Base-by-base conservation (phyloP, 371 early-diverging fungal species). In the Lichtheimia corymbifera region DNA sequence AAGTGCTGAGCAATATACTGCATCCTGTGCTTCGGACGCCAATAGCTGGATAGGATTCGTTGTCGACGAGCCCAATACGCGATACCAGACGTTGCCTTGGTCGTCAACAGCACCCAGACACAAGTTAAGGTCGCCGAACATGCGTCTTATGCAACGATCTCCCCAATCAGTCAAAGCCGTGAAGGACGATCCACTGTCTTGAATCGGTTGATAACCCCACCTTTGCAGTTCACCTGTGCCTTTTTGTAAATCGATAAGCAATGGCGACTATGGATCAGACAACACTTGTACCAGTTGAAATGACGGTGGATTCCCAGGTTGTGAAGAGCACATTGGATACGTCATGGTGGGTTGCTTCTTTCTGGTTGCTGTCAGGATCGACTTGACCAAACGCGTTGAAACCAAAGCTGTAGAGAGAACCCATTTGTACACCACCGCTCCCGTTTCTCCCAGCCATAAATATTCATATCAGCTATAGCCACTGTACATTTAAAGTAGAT, bases 251-350 rank as follows among this genome's bases (percentile, higher is more conserved):
- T 12, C 51, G 27, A 3, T 28, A 9, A 15, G 35, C 35, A 35
- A 35, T 9, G 9, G 9, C 11, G 9, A 11, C 11, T 35, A 35
- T 35, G 35, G 2, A 35, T 35, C 6, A 35, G 6, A 35, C 9
- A 28, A 6, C 53, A 18, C 15, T 9, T 47, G 27, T 68, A 74
- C 78, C 64, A 52, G 57, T 58, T 13, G 61, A 18, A 2, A 65
- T 22, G 54, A 74, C 55, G 0, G 73, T 73, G 0, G 73, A 50
- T 63, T 78, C 79, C 79, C 79, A 78, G 18, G 67, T 64, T 17
- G 71, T 43, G 44, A 45, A 24, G 15, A 41, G 59, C 45, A n/a
- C 27, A 1, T 44, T 24, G 5, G n/a, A 53, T 11, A 54, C 4
- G 15, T 28, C 27, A 13, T 25, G 42, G 3, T 53, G 59, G 5